These are phyloP conservation scores for Neltuma alba DNA, from an alignment of 306 rosid genomes.

Conservation along the genomic window DNA sequence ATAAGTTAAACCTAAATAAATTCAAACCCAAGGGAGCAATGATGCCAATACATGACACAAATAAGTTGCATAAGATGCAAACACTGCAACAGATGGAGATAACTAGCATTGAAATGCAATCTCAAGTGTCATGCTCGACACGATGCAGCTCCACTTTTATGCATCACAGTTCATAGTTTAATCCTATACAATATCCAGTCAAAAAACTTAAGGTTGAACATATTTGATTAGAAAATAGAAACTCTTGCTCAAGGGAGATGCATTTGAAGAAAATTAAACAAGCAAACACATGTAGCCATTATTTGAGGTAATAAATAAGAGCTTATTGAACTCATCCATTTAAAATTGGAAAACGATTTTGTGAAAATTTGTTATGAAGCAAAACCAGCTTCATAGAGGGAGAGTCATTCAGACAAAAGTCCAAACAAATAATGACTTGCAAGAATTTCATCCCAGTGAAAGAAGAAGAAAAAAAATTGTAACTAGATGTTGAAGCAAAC, in stretches of 20 bases:
- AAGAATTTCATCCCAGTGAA: slow-evolving; percentile 15
- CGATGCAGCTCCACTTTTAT: neutral
- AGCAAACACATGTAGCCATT: neutral
- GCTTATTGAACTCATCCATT: neutral
- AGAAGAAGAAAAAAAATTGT: neutral
- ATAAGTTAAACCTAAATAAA: neutral
- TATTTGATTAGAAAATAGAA: neutral
- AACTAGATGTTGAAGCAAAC: neutral
- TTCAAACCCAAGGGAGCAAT: neutral
- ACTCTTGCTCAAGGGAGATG: neutral
- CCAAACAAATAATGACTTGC: neutral
- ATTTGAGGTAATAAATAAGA: neutral
- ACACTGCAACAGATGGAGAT: neutral
- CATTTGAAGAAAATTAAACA: neutral
- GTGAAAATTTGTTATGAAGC: neutral
- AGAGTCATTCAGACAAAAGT: neutral
- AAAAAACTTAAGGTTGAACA: neutral
- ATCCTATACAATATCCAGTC: neutral
- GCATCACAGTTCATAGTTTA: neutral
- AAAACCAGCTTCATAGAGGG: neutral
- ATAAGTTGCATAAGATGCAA: neutral
- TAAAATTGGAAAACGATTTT: neutral
- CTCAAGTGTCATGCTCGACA: neutral
- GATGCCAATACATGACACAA: neutral
- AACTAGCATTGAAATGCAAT: neutral